Evolutionary conservation across 768 basidiomycete species (phyloP), one percentile per base, ranked within the genome.

Genomic region (Suillus spraguei): DNA sequence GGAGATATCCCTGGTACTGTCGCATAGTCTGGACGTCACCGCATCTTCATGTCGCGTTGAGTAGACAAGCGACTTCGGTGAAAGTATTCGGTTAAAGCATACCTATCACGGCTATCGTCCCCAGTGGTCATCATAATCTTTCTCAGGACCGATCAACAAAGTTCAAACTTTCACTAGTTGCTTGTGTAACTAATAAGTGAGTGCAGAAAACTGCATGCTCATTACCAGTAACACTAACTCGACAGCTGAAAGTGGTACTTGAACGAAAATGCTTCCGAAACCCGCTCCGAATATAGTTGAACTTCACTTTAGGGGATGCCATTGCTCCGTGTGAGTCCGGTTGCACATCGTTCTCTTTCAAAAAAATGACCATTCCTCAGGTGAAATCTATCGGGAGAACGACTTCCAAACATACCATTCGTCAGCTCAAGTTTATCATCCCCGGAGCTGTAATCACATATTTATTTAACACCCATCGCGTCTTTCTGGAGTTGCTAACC

Each of bases 361-460:
- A 38, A 38, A n/a, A 28, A 38, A 76, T 76, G 74, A 28, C 60
- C 50, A 58, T 59, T 60, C 61, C 65, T 59, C 67, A 35, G 49
- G 55, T 65, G 54, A 64, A 53, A 6, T 58, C 66, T n/a, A 49
- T 64, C 7, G 55, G 60, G 35, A 46, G 33, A 22, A 74, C 64
- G 36, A 69, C 80, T 50, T 79, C 79, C 39, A 72, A 77, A 62
- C 87, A 92, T 72, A 84, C 86, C 1, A 71, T 85, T 62, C 82
- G 83, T 58, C 91, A 92, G 77, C 82, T 92, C 70, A 90, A 92
- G 71, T 87, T 92, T 61, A 84, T 91, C 53, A 69, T 92, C 13
- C 90, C 91, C n/a, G 91, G 91, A 13, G 86, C 80, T 2, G 69
- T 76, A 46, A 66, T 87, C 69, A 90, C 90, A 4, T 87, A 86